Base-by-base conservation (phyloP, 2,329 filamentous ascomycete genomes). In the Massarina eburnea region DNA sequence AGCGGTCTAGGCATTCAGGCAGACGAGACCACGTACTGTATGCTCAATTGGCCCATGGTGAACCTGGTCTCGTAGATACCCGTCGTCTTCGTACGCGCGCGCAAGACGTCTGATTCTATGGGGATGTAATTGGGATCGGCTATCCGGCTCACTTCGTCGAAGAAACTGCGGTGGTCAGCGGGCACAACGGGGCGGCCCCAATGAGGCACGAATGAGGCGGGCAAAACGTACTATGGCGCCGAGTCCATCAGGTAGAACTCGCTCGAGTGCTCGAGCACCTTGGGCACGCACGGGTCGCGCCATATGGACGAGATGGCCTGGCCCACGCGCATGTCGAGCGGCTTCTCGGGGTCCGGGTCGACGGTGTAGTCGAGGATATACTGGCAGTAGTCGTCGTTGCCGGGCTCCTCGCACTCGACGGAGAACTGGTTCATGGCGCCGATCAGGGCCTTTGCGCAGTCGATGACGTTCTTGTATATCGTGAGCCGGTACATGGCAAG, bases 231-330 rank as follows among this genome's bases (percentile, higher is more conserved):
- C 92, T 99, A 99, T 76, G 91, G 91, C 41, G 94, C 94, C 19
- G 94, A 99, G 71, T 99, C 94, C 94, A 99, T 99, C 47, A 99
- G 77, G 68, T 99, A 99, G 71, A 99, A 99, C 73, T 99, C 92
- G 67, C 91, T 96, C 69, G 95, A 89, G 67, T 94, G 89, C 64
- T 96, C 89, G 79, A 97, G 86, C 29, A 96, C 81, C 57, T 82
- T 83, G 43, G 88, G 83, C 60, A 89, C 89, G 58, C 86, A 87
- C 7, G 89, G 86, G 66, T 99, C 94, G 59, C 86, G 86, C 94
- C 94, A 99, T 67, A 99, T 76, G 43, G 89, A 86, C 55, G 86
- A 83, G 29, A 97, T 85, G 14, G 94, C 94, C 46, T 86, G 79
- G 52, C 89, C 91, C 19, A 97, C 86, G 66, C 85, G 85, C 39